Conservation (phyloP, 768 basidiomycete species). For the Kwoniella pini region DNA sequence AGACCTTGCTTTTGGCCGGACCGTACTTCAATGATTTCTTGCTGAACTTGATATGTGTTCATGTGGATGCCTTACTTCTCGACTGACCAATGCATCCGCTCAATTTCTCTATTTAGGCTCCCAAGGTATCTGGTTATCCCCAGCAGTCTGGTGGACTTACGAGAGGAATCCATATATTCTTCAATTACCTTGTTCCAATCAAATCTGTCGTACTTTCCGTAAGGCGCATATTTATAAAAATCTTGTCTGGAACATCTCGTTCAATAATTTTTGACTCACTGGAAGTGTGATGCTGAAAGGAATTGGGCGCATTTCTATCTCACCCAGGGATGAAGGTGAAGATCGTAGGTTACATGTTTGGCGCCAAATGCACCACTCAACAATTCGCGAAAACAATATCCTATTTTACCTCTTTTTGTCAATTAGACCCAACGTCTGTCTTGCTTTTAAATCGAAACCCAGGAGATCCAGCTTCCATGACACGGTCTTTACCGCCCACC, state of each 20-base stretch:
- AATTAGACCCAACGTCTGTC: slow-evolving; percentile 23
- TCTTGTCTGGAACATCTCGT: slow-evolving; percentile 25
- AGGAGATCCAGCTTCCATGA: too few relatives aligned
- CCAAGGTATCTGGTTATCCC: slow-evolving; percentile 19
- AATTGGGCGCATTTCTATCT: slow-evolving; percentile 8
- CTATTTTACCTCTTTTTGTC: slow-evolving; percentile 23
- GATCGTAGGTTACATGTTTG: slow-evolving; percentile 17
- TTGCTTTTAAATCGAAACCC: slow-evolving; percentile 13
- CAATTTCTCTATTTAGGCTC: slow-evolving; percentile 17
- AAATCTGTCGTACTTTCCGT: slow-evolving; percentile 14
- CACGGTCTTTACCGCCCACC: too few relatives aligned
- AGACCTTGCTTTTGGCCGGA: slow-evolving; percentile 33
- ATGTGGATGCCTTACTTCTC: slow-evolving; percentile 2
- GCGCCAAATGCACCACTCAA: slow-evolving; percentile 16
- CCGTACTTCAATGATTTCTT: slow-evolving; percentile 31
- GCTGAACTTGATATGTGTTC: slow-evolving; percentile 29
- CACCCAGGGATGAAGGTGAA: slow-evolving; percentile 1
- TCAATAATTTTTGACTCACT: slow-evolving; percentile 1
- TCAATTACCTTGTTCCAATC: slow-evolving; percentile 27
- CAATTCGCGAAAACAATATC: slow-evolving; percentile 18
- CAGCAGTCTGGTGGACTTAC: not conserved
- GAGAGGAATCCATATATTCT: slow-evolving; percentile 54
- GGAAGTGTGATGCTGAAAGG: not conserved
- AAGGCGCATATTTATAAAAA: slow-evolving; percentile 28
- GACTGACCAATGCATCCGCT: not conserved